Evolutionary conservation across 1,284 basidiomycete species (phyloP), one percentile per base, ranked within the genome.

Genomic region (Tremellales sp.): DNA sequence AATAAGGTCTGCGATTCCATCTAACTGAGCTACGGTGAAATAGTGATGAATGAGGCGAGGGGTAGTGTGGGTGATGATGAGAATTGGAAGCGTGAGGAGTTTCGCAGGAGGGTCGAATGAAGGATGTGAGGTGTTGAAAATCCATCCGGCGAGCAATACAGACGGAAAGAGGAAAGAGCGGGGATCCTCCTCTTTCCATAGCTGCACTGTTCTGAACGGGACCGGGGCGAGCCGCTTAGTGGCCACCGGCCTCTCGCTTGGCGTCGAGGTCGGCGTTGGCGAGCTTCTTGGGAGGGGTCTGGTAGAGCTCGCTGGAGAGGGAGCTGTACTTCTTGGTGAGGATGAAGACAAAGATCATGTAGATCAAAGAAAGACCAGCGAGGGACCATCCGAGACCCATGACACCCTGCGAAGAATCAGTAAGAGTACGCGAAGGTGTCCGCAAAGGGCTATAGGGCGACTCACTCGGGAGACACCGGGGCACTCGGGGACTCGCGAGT

Each of bases 291-390:
- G 36, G 37, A 39, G 60, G 60, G 35, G 61, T 54, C 37, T 56
- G 44, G 46, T 50, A 45, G 19, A 67, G 44, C 10, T 57, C 52
- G 21, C 44, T 36, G 22, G 46, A 40, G 11, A 26, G 22, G 33
- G 5, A 6, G 13, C 15, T 17, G 33, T 36, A 17, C 33, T 36
- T 36, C 33, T 36, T 36, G 42, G 58, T 60, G 45, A 62, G 52
- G 35, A 47, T 24, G 33, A 46, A 36, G 41, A 66, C 49, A 48
- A 54, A 53, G 41, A 11, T 43, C 23, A 62, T 48, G 53, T 55
- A 64, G 45, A 68, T 47, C 50, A 68, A 46, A 51, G 56, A 43
- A 45, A 61, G 40, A 37, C 56, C 58, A 43, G 59, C 45, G 11
- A 56, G 40, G 36, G 53, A 27, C 45, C 48, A 64, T 31, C 60